A percentile compares a stretch with the other conserved stretches of the same genome.
Evolutionary conservation across 2,329 filamentous ascomycete species (phyloP).

Genomic region (Hypoxylon sp.): DNA sequence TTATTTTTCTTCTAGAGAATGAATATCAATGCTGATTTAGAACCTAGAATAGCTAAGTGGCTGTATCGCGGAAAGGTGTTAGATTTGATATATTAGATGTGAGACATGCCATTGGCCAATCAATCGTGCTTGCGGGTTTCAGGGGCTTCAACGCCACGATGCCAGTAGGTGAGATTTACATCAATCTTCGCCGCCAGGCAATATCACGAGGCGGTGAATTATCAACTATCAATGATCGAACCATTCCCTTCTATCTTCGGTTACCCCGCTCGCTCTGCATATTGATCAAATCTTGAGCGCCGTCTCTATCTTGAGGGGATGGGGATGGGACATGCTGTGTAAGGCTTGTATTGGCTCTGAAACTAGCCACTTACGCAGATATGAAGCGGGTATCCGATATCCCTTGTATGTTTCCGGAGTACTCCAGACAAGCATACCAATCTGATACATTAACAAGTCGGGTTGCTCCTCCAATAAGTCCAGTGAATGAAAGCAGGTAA

Average conservation of each 20-base stretch:
- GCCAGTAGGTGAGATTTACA: background rate
- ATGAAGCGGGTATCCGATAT: constrained; percentile 16
- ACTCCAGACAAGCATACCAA: background rate
- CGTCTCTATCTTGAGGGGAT: constrained; percentile 5
- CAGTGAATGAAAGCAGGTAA: background rate
- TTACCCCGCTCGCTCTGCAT: constrained; percentile 18
- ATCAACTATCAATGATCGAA: background rate
- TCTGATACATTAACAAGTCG: background rate
- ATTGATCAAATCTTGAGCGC: background rate
- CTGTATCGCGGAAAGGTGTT: constrained; percentile 4
- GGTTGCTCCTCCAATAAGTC: background rate
- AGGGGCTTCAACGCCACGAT: constrained; percentile 7
- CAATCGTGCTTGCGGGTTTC: background rate
- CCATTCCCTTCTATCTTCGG: background rate
- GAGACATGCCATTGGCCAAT: constrained; percentile 19
- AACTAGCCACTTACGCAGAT: constrained; percentile 29
- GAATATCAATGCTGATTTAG: constrained; percentile 1
- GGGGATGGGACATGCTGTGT: constrained; percentile 27
- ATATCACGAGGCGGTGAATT: constrained; percentile 15
- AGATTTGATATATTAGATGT: constrained; percentile 9
- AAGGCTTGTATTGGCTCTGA: constrained; percentile 37
- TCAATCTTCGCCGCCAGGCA: background rate
- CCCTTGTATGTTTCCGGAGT: constrained; percentile 9
- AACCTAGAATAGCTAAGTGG: background rate
- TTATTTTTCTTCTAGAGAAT: constrained; percentile 24